Evolutionary conservation across 2,329 filamentous ascomycete genomes (phyloP).

Genomic region (Penicillium sp.): DNA sequence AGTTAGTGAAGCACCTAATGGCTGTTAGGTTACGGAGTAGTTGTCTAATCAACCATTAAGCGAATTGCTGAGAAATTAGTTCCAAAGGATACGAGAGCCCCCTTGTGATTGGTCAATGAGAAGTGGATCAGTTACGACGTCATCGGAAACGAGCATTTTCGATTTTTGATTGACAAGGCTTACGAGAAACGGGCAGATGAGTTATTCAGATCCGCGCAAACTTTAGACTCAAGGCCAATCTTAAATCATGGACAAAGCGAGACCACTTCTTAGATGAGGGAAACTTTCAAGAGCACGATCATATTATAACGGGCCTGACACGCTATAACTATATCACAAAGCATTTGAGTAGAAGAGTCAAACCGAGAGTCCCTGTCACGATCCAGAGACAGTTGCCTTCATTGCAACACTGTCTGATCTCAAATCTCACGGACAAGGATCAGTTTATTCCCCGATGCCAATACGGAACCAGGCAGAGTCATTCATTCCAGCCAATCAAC

Average conservation of each 20-base stretch:
- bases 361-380: neutral
- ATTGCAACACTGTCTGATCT: neutral
- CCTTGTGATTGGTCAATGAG: neutral
- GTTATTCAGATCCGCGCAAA: no score
- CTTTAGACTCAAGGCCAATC: no score
- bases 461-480: neutral
- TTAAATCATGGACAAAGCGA: neutral
- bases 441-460: neutral
- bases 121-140: neutral
- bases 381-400: neutral
- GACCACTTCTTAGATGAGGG: neutral
- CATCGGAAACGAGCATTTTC: neutral
- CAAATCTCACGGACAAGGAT: neutral
- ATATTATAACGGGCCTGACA: neutral
- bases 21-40: no score
- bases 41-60: no score
- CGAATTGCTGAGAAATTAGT: no score
- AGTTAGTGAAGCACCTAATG: no score
- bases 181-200: no score
- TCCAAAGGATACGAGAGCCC: no score
- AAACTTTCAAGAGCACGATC: neutral
- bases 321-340: neutral
- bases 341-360: neutral
- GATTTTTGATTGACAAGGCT: no score
- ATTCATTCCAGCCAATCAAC: neutral